phyloP scores from a whole-genome alignment of 148 eudicot species.

The Talinum fruticosum region DNA sequence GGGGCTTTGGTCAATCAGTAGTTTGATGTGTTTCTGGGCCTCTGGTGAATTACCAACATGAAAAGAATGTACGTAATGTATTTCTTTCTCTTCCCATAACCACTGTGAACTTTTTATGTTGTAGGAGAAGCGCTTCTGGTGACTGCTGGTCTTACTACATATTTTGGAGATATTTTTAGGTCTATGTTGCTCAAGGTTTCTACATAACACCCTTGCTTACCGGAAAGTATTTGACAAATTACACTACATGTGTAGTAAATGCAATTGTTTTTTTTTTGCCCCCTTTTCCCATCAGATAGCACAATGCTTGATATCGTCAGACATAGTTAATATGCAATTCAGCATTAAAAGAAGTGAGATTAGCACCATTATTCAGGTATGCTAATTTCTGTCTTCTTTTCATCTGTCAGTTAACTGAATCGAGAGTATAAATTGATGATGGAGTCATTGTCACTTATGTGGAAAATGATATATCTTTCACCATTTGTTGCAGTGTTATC shows the following conservation, averaged over 20 bases:
- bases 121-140: conserved; percentile 90
- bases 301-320: conserved; percentile 31
- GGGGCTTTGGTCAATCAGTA: not conserved
- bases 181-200: conserved; percentile 62
- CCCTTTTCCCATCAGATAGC: conserved; percentile 35
- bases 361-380: conserved; percentile 79
- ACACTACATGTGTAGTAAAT: not conserved
- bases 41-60: not conserved
- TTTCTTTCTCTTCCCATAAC: not conserved
- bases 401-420: not conserved
- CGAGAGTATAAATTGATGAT: not conserved
- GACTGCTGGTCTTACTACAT: conserved; percentile 70
- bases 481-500: conserved; percentile 56
- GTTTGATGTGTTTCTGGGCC: not conserved
- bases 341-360: conserved; percentile 68
- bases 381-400: not conserved
- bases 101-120: conserved; percentile 21
- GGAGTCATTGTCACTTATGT: conserved; percentile 1
- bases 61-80: not conserved
- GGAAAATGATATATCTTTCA: not conserved
- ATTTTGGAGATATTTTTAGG: conserved; percentile 81
- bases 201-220: conserved; percentile 11
- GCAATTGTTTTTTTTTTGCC: not conserved
- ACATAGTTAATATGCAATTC: conserved; percentile 23
- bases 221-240: not conserved